Percentiles rank a stretch among this genome's conserved stretches.
phyloP scores from a whole-genome alignment of 441 rosid species.

The Manihot esculenta region DNA sequence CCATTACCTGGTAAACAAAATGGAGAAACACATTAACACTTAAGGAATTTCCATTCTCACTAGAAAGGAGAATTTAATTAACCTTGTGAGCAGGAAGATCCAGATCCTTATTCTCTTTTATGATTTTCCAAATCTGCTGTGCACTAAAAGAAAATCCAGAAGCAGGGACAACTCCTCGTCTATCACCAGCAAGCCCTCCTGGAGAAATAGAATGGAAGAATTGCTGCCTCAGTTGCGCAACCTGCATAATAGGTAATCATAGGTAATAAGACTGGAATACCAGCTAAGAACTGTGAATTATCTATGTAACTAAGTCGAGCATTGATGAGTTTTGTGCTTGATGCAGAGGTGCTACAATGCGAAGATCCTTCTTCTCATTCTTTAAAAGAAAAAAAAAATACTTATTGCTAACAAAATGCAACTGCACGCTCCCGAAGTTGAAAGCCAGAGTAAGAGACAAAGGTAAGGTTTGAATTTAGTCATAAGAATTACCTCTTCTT shows the following conservation, averaged over 20 bases:
- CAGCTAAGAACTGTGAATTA: not conserved
- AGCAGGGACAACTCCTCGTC: constrained; percentile 79
- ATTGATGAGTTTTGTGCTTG: not conserved
- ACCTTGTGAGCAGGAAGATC: constrained; percentile 94
- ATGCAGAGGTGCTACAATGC: not conserved
- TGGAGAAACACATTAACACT: constrained; percentile 13
- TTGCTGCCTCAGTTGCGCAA: constrained; percentile 63
- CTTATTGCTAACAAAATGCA: constrained; percentile 1
- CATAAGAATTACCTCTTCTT: constrained; percentile 59
- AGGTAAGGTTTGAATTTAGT: not conserved
- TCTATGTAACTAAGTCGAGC: not conserved
- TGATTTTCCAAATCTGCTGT: constrained; percentile 80
- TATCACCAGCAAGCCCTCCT: constrained; percentile 84
- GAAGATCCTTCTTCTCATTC: not conserved
- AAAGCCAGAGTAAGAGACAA: constrained; percentile 10
- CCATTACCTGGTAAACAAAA: constrained; percentile 65
- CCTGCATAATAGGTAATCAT: constrained; percentile 45
- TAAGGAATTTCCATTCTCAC: constrained; percentile 9
- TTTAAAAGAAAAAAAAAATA: no score
- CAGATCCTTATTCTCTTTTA: constrained; percentile 84
- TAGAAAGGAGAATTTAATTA: constrained; percentile 10
- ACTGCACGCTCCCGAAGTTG: not conserved
- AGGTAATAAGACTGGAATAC: constrained; percentile 15
- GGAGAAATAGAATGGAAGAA: constrained; percentile 81
- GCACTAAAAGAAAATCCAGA: constrained; percentile 82